Evolutionary conservation across 2,329 filamentous ascomycete species (phyloP).

Genomic region (Paecilomyces sp.): DNA sequence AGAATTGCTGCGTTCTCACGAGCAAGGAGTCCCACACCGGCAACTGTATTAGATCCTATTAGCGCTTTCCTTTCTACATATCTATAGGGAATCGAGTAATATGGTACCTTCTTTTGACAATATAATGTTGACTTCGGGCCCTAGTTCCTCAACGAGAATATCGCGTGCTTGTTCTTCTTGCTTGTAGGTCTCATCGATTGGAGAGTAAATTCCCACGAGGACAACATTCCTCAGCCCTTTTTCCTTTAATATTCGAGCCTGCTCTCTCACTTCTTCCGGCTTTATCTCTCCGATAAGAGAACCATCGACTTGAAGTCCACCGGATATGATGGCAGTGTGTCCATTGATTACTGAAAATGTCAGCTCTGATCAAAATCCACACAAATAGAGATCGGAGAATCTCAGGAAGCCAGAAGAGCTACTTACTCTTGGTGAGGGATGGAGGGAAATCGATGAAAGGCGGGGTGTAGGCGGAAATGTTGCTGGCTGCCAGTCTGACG

Average conservation of each 20-base stretch:
- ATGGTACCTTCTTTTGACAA: slow-evolving; percentile 1
- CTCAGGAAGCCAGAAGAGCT: background rate
- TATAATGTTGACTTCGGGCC: slow-evolving; percentile 1
- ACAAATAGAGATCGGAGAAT: background rate
- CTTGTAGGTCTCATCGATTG: slow-evolving; percentile 5
- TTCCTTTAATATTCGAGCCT: background rate
- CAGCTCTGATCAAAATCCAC: background rate
- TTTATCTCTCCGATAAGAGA: slow-evolving; percentile 2
- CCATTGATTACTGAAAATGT: slow-evolving; percentile 2
- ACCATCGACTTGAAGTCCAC: slow-evolving; percentile 5
- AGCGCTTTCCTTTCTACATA: slow-evolving; percentile 21
- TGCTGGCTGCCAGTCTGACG: slow-evolving; percentile 25
- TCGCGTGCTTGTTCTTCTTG: slow-evolving; percentile 4
- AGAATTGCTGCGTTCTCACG: slow-evolving; percentile 60
- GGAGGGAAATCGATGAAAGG: slow-evolving; percentile 43
- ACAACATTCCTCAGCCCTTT: slow-evolving; percentile 5
- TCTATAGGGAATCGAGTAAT: background rate
- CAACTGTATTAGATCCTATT: slow-evolving; percentile 40
- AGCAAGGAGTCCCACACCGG: slow-evolving; percentile 43
- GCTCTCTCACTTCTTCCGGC: background rate
- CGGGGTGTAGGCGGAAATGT: slow-evolving; percentile 22
- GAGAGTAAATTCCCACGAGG: slow-evolving; percentile 5
- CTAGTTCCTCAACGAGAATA: slow-evolving; percentile 1
- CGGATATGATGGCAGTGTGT: slow-evolving; percentile 3
- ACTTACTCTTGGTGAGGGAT: slow-evolving; percentile 17